Conservation (phyloP, 2,329 filamentous ascomycete genomes). For the Penicillium sp. region DNA sequence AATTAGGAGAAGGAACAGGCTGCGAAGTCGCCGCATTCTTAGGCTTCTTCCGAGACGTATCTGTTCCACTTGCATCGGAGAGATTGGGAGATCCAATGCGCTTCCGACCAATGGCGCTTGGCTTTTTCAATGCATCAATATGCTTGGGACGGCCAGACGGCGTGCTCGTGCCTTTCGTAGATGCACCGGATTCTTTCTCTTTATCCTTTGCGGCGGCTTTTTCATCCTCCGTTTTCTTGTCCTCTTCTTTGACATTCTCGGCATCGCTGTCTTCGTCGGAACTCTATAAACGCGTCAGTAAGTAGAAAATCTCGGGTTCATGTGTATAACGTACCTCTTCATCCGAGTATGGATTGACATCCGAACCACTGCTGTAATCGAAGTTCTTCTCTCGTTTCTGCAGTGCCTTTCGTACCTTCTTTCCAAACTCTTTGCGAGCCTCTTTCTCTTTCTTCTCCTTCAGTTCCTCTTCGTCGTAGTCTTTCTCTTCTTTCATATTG, state of each 20-base stretch:
- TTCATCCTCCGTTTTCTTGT: conserved; percentile 57
- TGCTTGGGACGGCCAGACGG: conserved; percentile 58
- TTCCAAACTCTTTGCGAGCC: conserved; percentile 66
- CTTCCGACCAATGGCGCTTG: conserved; percentile 61
- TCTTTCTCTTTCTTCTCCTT: conserved; percentile 62
- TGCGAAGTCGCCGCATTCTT: conserved; percentile 57
- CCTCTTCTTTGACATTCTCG: conserved; percentile 58
- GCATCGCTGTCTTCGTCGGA: conserved; percentile 60
- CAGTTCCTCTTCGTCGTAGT: conserved; percentile 64
- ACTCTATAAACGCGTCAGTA: conserved; percentile 37
- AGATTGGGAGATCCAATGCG: conserved; percentile 79
- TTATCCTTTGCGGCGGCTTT: conserved; percentile 50
- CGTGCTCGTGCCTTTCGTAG: conserved; percentile 67
- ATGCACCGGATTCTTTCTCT: conserved; percentile 52
- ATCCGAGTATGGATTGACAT: conserved; percentile 55
- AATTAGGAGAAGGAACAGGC: conserved; percentile 59
- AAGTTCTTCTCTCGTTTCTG: conserved; percentile 81
- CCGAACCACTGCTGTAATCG: conserved; percentile 73
- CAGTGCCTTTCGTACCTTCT: conserved; percentile 73
- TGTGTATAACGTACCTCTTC: conserved; percentile 40
- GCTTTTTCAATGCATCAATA: conserved; percentile 49
- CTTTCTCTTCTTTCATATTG: conserved; percentile 69
- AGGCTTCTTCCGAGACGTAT: conserved; percentile 76
- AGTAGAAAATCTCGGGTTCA: conserved; percentile 12
- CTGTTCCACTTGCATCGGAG: conserved; percentile 88